Percentiles rank a stretch among this genome's conserved stretches.
Evolutionary conservation across 371 early-diverging fungal species (phyloP).

Genomic region (Parasitella parasitica): DNA sequence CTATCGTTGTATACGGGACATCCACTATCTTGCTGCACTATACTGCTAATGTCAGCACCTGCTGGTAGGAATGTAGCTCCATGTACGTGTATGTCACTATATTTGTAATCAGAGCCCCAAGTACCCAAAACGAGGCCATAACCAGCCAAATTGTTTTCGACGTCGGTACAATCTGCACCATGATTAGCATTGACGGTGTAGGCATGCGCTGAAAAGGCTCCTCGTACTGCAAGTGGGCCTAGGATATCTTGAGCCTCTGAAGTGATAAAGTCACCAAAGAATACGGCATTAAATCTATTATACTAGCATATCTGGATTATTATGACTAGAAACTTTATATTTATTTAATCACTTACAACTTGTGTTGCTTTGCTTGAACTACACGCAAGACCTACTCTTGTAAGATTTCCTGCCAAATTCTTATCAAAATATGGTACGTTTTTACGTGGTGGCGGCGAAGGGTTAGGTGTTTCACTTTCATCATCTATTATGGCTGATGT

Average conservation of each 20-base stretch:
- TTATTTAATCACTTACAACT: too few relatives aligned
- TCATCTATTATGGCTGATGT: too few relatives aligned
- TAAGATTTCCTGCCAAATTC: too few relatives aligned
- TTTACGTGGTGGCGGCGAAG: too few relatives aligned
- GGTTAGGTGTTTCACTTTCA: too few relatives aligned
- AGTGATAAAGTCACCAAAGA: slow-evolving; percentile 20
- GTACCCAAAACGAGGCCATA: slow-evolving; percentile 15
- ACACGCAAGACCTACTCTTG: too few relatives aligned
- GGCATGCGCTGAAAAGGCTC: background rate
- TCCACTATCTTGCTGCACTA: background rate
- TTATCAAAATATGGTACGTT: too few relatives aligned
- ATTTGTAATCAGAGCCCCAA: background rate
- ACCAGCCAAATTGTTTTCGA: background rate
- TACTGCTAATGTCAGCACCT: background rate
- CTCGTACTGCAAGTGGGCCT: slow-evolving; percentile 14
- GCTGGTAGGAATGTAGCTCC: slow-evolving; percentile 4
- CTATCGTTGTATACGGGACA: background rate
- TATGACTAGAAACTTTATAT: too few relatives aligned
- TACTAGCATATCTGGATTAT: background rate
- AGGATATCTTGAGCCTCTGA: background rate
- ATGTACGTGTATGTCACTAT: slow-evolving; percentile 7
- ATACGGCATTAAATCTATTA: slow-evolving; percentile 6
- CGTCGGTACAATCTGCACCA: background rate
- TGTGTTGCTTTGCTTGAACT: too few relatives aligned
- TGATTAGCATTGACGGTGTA: slow-evolving; percentile 10